phyloP scores from a whole-genome alignment of 2,329 filamentous ascomycete genomes.

The Aureobasidium sp. region DNA sequence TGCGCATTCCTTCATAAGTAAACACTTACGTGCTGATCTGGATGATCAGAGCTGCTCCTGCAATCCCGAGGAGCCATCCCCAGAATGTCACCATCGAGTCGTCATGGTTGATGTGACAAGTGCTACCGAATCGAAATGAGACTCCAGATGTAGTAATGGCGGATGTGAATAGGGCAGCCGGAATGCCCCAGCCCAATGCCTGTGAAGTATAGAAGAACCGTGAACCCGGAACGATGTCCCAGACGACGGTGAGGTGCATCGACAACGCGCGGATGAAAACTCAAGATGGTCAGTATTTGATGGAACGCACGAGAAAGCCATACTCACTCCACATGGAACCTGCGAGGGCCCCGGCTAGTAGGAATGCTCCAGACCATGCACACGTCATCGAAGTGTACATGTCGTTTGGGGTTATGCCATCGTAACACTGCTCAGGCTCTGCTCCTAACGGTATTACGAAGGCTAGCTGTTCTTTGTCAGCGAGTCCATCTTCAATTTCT shows the following conservation, averaged over 20 bases:
- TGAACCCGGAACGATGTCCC: conserved; percentile 83
- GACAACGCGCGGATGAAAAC: conserved; percentile 83
- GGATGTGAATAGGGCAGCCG: conserved; percentile 64
- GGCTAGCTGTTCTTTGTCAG: conserved; percentile 63
- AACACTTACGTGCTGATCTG: conserved; percentile 76
- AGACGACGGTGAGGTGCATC: conserved; percentile 95
- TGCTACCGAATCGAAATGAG: conserved; percentile 84
- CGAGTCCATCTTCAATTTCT: conserved; percentile 19
- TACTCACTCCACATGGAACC: conserved; percentile 70
- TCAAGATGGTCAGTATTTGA: conserved; percentile 17
- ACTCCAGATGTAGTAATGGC: conserved; percentile 82
- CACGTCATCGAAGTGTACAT: conserved; percentile 79
- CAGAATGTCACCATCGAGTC: conserved; percentile 81
- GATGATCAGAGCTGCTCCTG: conserved; percentile 66
- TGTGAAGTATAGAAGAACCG: conserved; percentile 86
- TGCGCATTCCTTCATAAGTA: too few species aligned
- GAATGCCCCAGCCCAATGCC: conserved; percentile 75
- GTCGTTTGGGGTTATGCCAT: conserved; percentile 86
- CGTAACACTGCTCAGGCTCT: conserved; percentile 73
- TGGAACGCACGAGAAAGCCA: neutral
- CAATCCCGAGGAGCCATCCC: conserved; percentile 78
- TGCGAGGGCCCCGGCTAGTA: conserved; percentile 79
- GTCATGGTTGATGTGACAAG: conserved; percentile 89
- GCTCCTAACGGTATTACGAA: conserved; percentile 83
- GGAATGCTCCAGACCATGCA: conserved; percentile 77